Conservation (phyloP, 2,329 filamentous ascomycete species). For the Colletotrichum zoysiae region DNA sequence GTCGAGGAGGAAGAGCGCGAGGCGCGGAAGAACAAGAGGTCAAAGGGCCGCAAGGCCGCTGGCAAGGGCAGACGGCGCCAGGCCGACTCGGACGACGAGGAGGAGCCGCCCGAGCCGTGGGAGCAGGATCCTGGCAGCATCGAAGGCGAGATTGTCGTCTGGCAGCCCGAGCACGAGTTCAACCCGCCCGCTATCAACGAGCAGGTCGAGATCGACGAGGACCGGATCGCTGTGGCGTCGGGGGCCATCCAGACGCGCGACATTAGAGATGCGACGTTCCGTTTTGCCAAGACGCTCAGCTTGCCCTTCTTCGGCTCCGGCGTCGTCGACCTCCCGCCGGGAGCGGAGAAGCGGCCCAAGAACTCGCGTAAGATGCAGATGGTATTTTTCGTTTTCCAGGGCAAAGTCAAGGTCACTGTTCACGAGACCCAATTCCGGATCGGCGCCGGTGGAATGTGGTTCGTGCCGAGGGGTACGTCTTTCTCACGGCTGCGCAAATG, state of each 20-base stretch:
- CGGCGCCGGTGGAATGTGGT: conserved; percentile 89
- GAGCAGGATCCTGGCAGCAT: conserved; percentile 76
- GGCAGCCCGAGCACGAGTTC: conserved; percentile 69
- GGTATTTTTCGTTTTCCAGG: conserved; percentile 91
- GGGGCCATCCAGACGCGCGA: conserved; percentile 68
- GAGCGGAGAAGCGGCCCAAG: conserved; percentile 87
- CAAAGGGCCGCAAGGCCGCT: conserved; percentile 46
- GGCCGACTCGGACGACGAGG: conserved; percentile 62
- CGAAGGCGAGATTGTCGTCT: conserved; percentile 72
- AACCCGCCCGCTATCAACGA: conserved; percentile 64
- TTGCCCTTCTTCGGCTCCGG: conserved; percentile 90
- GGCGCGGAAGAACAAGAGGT: conserved; percentile 42
- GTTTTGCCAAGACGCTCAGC: conserved; percentile 88
- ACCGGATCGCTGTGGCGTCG: conserved; percentile 69
- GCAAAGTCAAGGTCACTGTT: conserved; percentile 84
- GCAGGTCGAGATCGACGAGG: conserved; percentile 64
- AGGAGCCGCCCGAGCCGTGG: conserved; percentile 73
- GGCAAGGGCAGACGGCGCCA: conserved; percentile 49
- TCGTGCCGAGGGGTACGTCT: conserved; percentile 89
- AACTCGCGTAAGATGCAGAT: conserved; percentile 97
- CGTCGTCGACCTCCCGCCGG: conserved; percentile 87
- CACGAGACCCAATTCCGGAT: conserved; percentile 84
- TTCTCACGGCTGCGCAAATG: not conserved
- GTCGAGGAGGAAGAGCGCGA: conserved; percentile 70
- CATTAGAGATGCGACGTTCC: conserved; percentile 78